Percentiles rank a stretch among this genome's conserved stretches.
These are phyloP conservation scores for Acer yangbiense DNA, from an alignment of 345 rosid genomes.

Conservation along the genomic window DNA sequence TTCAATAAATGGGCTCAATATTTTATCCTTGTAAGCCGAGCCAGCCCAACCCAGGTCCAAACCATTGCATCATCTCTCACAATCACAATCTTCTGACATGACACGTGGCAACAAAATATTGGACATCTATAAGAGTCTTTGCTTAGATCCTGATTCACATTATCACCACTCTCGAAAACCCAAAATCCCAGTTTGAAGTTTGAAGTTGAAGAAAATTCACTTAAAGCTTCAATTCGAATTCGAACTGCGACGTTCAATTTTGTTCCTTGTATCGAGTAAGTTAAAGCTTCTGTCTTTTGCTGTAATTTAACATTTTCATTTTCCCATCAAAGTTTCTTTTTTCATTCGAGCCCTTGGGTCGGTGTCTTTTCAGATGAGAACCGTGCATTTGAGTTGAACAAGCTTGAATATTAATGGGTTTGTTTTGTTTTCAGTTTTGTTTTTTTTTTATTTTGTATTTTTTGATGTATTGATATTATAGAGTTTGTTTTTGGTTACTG, in stretches of 20 bases:
- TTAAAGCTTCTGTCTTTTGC: neutral
- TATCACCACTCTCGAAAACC: neutral
- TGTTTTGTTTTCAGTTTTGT: neutral
- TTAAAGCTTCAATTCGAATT: neutral
- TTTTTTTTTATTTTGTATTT: neutral
- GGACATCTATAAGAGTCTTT: neutral
- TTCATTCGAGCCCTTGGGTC: neutral
- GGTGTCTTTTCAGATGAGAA: neutral
- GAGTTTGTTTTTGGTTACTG: neutral
- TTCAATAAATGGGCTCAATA: too few species aligned
- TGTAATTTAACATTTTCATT: neutral
- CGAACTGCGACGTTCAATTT: neutral
- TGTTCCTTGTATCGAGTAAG: constrained; percentile 13
- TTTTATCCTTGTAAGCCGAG: neutral
- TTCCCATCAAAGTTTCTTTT: neutral
- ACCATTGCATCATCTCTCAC: neutral
- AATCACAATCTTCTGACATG: neutral
- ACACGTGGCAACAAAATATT: constrained; percentile 1
- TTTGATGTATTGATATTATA: neutral
- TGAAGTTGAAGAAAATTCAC: neutral
- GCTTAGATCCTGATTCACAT: constrained; percentile 5
- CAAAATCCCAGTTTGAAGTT: constrained; percentile 2
- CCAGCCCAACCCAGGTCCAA: neutral
- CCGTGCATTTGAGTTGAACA: neutral
- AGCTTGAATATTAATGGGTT: constrained; percentile 15